A percentile compares a stretch with the other conserved stretches of the same genome.
These are phyloP conservation scores for Fusarium concolor DNA, from an alignment of 2,329 filamentous ascomycete species.

Conservation along the genomic window DNA sequence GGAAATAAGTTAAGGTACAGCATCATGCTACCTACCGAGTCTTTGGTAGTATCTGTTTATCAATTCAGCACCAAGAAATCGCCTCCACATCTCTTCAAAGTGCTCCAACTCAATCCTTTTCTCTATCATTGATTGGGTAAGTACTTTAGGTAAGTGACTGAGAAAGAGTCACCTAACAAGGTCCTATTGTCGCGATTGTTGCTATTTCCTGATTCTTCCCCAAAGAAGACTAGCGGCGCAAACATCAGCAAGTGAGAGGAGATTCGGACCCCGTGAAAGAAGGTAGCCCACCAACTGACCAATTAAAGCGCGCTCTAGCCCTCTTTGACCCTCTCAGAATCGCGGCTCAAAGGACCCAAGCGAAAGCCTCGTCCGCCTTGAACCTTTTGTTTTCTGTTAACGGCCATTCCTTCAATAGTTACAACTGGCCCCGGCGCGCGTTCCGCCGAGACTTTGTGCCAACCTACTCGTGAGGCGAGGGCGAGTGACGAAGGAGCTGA, in stretches of 20 bases:
- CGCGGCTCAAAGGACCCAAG: slow-evolving; percentile 45
- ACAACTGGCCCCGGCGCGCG: slow-evolving; percentile 32
- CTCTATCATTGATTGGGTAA: not conserved
- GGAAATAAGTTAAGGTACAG: slow-evolving; percentile 1
- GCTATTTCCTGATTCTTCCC: slow-evolving; percentile 18
- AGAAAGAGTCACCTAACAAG: not conserved
- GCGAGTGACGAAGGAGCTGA: slow-evolving; percentile 66
- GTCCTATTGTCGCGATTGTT: slow-evolving; percentile 18
- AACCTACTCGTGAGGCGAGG: slow-evolving; percentile 40
- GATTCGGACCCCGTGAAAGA: slow-evolving; percentile 32
- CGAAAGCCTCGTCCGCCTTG: slow-evolving; percentile 47
- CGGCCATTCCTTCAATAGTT: slow-evolving; percentile 29
- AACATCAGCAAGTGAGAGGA: slow-evolving; percentile 40
- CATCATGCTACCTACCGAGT: not conserved
- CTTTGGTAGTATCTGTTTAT: not conserved
- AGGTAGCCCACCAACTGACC: slow-evolving; percentile 29
- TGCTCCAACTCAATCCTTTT: not conserved
- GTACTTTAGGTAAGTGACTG: not conserved
- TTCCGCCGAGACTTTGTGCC: slow-evolving; percentile 35
- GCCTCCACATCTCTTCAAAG: not conserved
- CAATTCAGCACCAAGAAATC: not conserved
- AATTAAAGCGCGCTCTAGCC: slow-evolving; percentile 41
- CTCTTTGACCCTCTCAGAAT: slow-evolving; percentile 44
- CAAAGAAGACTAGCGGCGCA: slow-evolving; percentile 32
- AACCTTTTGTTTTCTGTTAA: slow-evolving; percentile 46